Evolutionary conservation across 352 stramenopile species (phyloP).

Genomic region (Pythium oligandrum): DNA sequence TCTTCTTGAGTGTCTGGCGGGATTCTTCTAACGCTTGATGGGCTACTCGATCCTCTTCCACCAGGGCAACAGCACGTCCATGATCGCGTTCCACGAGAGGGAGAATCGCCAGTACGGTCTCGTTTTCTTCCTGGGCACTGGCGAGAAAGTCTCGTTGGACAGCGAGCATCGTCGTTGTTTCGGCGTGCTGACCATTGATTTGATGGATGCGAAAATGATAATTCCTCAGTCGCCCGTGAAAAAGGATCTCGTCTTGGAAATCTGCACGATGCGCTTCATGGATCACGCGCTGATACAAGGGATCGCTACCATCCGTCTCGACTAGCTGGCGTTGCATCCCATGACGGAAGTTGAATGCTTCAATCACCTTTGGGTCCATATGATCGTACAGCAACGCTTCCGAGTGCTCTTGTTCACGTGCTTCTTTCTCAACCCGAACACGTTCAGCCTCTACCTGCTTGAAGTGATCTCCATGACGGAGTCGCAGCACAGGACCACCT

Average conservation of each 20-base stretch:
- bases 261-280: slow-evolving; percentile 49
- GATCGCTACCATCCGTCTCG: slow-evolving; percentile 25
- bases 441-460: slow-evolving; percentile 50
- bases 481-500: slow-evolving; percentile 29
- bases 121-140: slow-evolving; percentile 38
- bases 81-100: slow-evolving; percentile 56
- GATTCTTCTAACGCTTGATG: slow-evolving; percentile 23
- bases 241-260: slow-evolving; percentile 61
- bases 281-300: slow-evolving; percentile 40
- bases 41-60: slow-evolving; percentile 38
- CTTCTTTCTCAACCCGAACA: slow-evolving; percentile 68
- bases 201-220: slow-evolving; percentile 63
- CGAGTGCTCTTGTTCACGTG: slow-evolving; percentile 34
- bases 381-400: slow-evolving; percentile 62
- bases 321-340: slow-evolving; percentile 37
- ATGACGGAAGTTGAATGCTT: slow-evolving; percentile 69
- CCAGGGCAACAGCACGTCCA: slow-evolving; percentile 28
- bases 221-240: slow-evolving; percentile 61
- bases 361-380: slow-evolving; percentile 53
- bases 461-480: slow-evolving; percentile 36
- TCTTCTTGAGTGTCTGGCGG: slow-evolving; percentile 20
- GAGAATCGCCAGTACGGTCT: slow-evolving; percentile 43
- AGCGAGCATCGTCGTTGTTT: slow-evolving; percentile 34
- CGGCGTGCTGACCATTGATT: slow-evolving; percentile 33
- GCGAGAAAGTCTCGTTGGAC: slow-evolving; percentile 41